Evolutionary conservation across 176 grass and related monocot species (phyloP), one percentile per base, ranked within the genome.

Genomic region (Musa acuminata): DNA sequence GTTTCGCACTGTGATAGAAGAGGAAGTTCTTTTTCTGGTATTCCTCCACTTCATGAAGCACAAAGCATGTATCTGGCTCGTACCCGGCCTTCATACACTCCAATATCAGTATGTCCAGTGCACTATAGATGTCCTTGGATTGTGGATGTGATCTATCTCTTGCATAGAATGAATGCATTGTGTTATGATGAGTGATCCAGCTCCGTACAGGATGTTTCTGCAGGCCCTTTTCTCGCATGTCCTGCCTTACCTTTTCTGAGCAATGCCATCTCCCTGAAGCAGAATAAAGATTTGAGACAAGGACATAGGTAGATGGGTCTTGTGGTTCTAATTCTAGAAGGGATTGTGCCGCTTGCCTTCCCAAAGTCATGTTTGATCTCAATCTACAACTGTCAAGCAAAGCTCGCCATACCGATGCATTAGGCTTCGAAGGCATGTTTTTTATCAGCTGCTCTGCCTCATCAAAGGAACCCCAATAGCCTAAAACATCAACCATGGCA

Each of bases 11-110:
- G 16, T 92, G 89, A 79, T 92, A 92, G 81, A 92, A 84, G 51
- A 88, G 81, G 79, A 92, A 92, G 21, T 92, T 73, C 51, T 76
- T 81, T 86, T 92, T 92, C 57, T 92, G 89, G 78, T 86, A 92
- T 57, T 92, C 89, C 53, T 84, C 89, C 0, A 88, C 89, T 9
- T 92, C 89, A 51, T 92, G 89, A 57, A 92, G 85, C 20, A 92
- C 86, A 50, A 92, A 92, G 74, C 51, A 71, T 26, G 86, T 88
- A 79, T 92, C 81, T 2, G 86, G 89, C 54, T 88, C 81, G 29
- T 92, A 92, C 62, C 89, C 89, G 49, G 75, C 62, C 75, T 84
- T 92, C 63, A 92, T 86, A 67, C 89, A 92, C 53, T 88, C 81
- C 10, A 86, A 62, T 62, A 85, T 88, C 26, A 92, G 72, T 81